A percentile compares a stretch with the other conserved stretches of the same genome.
phyloP scores from a whole-genome alignment of 2,329 filamentous ascomycete species.

The Chrysosporium keratinophilum region DNA sequence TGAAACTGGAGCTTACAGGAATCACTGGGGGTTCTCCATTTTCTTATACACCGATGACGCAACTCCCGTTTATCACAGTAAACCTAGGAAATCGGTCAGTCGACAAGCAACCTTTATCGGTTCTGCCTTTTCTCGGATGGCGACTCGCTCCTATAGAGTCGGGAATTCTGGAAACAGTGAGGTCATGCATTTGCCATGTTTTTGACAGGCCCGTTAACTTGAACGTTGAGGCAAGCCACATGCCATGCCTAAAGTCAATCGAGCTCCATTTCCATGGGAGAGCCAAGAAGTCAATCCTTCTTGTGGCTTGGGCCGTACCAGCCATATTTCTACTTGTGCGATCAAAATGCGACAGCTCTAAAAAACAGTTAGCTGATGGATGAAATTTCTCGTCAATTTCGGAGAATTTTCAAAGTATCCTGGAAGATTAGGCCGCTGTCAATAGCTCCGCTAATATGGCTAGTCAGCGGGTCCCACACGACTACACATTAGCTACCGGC shows the following conservation, averaged over 20 bases:
- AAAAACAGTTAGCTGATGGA: too few relatives aligned
- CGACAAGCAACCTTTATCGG: not conserved
- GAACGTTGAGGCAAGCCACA: not conserved
- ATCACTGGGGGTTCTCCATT: not conserved
- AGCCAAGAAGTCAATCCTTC: not conserved
- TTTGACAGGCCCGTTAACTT: not conserved
- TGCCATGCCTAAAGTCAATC: not conserved
- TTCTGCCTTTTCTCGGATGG: not conserved
- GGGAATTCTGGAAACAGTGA: slow-evolving; percentile 9
- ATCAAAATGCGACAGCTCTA: not conserved
- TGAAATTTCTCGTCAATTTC: too few relatives aligned
- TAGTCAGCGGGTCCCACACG: too few relatives aligned
- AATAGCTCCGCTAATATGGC: too few relatives aligned
- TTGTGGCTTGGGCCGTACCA: not conserved
- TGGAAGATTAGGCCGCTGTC: too few relatives aligned
- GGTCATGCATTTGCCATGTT: slow-evolving; percentile 12
- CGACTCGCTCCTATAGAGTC: not conserved
- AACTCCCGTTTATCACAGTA: not conserved
- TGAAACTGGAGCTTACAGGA: not conserved
- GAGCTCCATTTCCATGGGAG: not conserved
- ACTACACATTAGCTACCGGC: too few relatives aligned
- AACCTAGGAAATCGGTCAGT: not conserved
- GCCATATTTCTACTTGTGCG: not conserved
- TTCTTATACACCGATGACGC: not conserved
- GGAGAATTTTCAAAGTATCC: too few relatives aligned